Percentiles rank a stretch among this genome's conserved stretches.
phyloP scores from a whole-genome alignment of 139 green algal genomes.

The Haematococcus lacustris region DNA sequence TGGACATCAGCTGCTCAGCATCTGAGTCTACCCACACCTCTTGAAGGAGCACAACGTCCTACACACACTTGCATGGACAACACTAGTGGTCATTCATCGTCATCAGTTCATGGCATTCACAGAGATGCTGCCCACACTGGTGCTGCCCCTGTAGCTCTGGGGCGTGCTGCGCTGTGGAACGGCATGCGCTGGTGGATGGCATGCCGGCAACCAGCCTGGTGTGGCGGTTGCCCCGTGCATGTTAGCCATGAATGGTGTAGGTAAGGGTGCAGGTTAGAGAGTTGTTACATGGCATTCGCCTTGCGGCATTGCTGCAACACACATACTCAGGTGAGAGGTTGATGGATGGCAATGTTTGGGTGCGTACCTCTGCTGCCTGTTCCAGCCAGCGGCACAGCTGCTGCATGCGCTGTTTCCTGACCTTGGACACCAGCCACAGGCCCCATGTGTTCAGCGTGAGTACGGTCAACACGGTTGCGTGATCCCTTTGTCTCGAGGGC shows the following conservation, averaged over 20 bases:
- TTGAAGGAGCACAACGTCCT: constrained; percentile 42
- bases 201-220: too few relatives aligned
- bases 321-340: not conserved
- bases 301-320: not conserved
- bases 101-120: too few relatives aligned
- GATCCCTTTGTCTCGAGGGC: too few relatives aligned
- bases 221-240: not conserved
- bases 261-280: too few relatives aligned
- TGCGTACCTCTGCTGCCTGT: constrained; percentile 9
- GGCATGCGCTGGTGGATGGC: too few relatives aligned
- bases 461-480: constrained; percentile 11
- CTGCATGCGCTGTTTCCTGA: constrained; percentile 28
- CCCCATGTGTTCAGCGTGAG: constrained; percentile 49
- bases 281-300: not conserved
- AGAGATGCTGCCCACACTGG: too few relatives aligned
- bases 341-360: not conserved
- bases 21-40: constrained; percentile 46
- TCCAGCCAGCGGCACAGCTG: constrained; percentile 14
- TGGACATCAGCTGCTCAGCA: constrained; percentile 21
- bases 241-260: not conserved
- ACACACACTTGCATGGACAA: not conserved
- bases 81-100: not conserved
- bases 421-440: constrained; percentile 40
- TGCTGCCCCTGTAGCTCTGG: too few relatives aligned
- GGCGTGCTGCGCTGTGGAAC: too few relatives aligned